Conservation (phyloP, 2,329 filamentous ascomycete genomes). For the Pseudogymnoascus sp. region DNA sequence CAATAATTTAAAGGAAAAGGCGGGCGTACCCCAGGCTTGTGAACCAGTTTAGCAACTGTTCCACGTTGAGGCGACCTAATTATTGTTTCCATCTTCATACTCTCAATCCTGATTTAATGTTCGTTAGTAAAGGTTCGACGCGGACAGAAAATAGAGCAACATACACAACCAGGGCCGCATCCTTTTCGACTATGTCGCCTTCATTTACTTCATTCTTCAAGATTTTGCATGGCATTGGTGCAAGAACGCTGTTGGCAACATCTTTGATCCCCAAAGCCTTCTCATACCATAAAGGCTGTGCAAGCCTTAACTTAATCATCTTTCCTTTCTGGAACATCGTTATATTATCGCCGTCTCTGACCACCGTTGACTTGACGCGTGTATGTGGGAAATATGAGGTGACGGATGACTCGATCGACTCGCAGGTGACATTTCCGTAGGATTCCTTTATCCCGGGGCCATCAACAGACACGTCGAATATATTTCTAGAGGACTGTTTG, state of each 20-base stretch:
- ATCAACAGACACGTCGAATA: conserved; percentile 37
- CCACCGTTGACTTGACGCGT: conserved; percentile 69
- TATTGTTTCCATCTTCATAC: conserved; percentile 86
- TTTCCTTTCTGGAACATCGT: conserved; percentile 67
- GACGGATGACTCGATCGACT: conserved; percentile 40
- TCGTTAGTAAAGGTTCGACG: background rate
- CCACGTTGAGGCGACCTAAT: conserved; percentile 70
- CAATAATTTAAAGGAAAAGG: conserved; percentile 9
- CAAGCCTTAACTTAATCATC: conserved; percentile 50
- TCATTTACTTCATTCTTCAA: conserved; percentile 79
- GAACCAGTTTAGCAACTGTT: conserved; percentile 62
- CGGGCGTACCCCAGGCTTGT: conserved; percentile 60
- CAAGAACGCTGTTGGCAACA: conserved; percentile 69
- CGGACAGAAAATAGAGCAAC: conserved; percentile 28
- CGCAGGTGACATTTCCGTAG: conserved; percentile 36
- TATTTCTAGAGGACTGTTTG: conserved; percentile 26
- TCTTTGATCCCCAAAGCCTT: conserved; percentile 82
- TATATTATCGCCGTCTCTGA: conserved; percentile 53
- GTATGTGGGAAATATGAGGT: conserved; percentile 76
- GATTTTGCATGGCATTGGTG: conserved; percentile 97
- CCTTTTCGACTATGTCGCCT: conserved; percentile 75
- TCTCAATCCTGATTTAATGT: conserved; percentile 53
- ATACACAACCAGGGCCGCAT: conserved; percentile 76
- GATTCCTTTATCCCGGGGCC: conserved; percentile 35
- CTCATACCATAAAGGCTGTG: conserved; percentile 69